Conservation (phyloP, 352 stramenopile species). For the Elongisporangium undulatum region DNA sequence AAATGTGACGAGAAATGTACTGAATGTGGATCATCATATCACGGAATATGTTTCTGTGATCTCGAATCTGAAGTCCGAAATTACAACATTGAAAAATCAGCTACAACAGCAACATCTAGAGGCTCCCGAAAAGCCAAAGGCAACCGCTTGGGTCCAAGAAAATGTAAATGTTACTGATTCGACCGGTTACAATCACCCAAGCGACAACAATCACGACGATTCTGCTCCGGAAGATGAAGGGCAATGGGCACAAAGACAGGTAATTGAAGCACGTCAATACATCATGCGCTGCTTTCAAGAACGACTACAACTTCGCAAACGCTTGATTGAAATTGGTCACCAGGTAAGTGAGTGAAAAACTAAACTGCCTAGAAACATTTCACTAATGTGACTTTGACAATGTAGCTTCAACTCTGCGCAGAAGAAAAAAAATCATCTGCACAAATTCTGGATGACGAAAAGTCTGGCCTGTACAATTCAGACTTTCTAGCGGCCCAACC, state of each 20-base stretch:
- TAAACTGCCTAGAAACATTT: background rate
- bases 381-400: background rate
- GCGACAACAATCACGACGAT: constrained; percentile 16
- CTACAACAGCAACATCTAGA: constrained; percentile 25
- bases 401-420: background rate
- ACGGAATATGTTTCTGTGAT: constrained; percentile 87
- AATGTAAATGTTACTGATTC: background rate
- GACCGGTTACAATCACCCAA: constrained; percentile 4
- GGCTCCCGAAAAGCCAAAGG: background rate
- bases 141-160: background rate
- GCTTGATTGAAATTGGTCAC: constrained; percentile 77
- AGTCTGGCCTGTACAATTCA: background rate
- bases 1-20: constrained; percentile 80
- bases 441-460: background rate
- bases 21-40: constrained; percentile 86
- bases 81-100: constrained; percentile 70
- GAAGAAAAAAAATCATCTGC: background rate
- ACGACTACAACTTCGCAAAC: constrained; percentile 67
- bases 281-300: constrained; percentile 87
- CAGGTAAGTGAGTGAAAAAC: constrained; percentile 21
- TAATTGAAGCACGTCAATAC: constrained; percentile 50
- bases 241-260: background rate
- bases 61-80: constrained; percentile 78
- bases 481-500: background rate
- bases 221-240: background rate